Conservation (phyloP, 2,329 filamentous ascomycete genomes). For the Talaromyces sp. region DNA sequence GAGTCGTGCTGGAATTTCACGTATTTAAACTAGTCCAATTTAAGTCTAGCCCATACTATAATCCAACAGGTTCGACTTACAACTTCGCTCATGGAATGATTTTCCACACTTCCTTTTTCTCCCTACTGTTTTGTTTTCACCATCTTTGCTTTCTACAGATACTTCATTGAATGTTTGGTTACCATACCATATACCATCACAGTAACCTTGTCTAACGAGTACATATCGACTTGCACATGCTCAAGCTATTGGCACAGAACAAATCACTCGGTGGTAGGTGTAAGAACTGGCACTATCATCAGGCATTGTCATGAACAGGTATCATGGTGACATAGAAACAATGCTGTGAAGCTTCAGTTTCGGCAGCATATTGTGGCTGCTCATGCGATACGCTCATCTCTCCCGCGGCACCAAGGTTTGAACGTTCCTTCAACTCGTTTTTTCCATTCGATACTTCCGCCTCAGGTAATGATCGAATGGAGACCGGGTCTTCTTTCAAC, state of each 20-base stretch:
- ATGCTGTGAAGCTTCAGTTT: background rate
- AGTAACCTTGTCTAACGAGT: background rate
- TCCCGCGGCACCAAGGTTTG: background rate
- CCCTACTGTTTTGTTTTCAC: too few species aligned
- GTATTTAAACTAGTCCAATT: background rate
- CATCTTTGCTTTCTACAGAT: background rate
- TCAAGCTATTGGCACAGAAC: background rate
- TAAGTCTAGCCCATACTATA: background rate
- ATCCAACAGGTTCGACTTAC: background rate
- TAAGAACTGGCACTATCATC: background rate
- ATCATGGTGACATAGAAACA: slow-evolving; percentile 1
- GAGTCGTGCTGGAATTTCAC: background rate
- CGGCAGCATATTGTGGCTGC: background rate
- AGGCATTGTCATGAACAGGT: background rate
- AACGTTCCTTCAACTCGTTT: background rate
- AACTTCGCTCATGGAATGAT: background rate
- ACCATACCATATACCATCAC: background rate
- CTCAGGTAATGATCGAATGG: background rate
- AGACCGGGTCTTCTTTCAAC: background rate
- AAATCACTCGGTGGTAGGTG: too few species aligned
- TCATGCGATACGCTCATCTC: background rate
- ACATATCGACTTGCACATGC: background rate
- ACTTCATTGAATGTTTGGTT: background rate
- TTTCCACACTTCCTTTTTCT: too few species aligned
- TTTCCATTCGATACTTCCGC: background rate